phyloP scores from a whole-genome alignment of 495 filamentous ascomycete genomes.

The Parathielavia hyrcaniae region DNA sequence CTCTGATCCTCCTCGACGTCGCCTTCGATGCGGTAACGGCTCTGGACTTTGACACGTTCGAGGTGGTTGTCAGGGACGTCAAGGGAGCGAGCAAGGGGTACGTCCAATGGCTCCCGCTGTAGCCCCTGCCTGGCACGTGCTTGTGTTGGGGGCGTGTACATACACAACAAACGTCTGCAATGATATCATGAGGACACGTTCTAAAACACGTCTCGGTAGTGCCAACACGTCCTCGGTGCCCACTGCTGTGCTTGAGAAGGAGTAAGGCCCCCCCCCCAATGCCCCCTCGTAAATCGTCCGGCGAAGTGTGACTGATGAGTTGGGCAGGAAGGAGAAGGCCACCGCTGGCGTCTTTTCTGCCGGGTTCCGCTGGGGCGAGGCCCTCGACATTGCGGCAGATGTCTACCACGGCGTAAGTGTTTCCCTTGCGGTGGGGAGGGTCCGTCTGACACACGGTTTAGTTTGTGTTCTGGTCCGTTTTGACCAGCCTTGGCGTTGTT shows the following conservation, averaged over 20 bases:
- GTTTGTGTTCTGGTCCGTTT: slow-evolving; percentile 94
- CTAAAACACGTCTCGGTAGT: slow-evolving; percentile 32
- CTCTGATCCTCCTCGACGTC: slow-evolving; percentile 89
- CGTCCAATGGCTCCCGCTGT: slow-evolving; percentile 95
- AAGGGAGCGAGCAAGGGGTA: slow-evolving; percentile 97
- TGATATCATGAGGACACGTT: slow-evolving; percentile 44
- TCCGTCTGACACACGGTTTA: slow-evolving; percentile 33
- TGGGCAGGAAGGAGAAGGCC: slow-evolving; percentile 66
- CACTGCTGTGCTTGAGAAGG: slow-evolving; percentile 78
- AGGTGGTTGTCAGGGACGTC: slow-evolving; percentile 81
- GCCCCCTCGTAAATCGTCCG: not conserved
- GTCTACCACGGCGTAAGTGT: slow-evolving; percentile 80
- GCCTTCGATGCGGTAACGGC: slow-evolving; percentile 94
- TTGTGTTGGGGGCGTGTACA: slow-evolving; percentile 22
- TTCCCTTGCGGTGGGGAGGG: not conserved
- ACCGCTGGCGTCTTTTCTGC: slow-evolving; percentile 62
- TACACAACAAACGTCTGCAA: slow-evolving; percentile 21
- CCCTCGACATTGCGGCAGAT: slow-evolving; percentile 78
- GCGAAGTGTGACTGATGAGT: not conserved
- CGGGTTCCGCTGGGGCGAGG: slow-evolving; percentile 65
- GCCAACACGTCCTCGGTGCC: slow-evolving; percentile 55
- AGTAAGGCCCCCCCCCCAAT: slow-evolving; percentile 48
- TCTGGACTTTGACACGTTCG: slow-evolving; percentile 87
- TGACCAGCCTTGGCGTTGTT: slow-evolving; percentile 78
- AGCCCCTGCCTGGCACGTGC: slow-evolving; percentile 27